These are phyloP conservation scores for Aspergillus neoniger DNA, from an alignment of 2,329 filamentous ascomycete species.

Conservation along the genomic window DNA sequence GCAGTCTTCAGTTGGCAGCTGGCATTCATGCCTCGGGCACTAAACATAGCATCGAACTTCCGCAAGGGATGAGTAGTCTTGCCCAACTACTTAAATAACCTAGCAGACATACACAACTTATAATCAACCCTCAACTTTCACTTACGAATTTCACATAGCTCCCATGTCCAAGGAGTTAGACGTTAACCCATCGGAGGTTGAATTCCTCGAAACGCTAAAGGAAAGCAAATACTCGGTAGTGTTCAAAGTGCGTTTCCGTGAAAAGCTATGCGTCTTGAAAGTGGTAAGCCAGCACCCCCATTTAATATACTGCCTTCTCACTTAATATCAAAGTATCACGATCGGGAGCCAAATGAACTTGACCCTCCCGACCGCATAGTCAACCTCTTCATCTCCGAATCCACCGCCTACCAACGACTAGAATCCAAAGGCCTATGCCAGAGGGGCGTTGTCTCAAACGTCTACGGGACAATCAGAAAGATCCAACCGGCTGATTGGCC, in stretches of 20 bases:
- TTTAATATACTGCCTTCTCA: background rate
- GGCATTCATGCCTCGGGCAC: too few relatives aligned
- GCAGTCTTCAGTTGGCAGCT: too few relatives aligned
- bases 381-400: slow-evolving; percentile 20
- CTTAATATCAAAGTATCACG: slow-evolving; percentile 15
- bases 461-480: slow-evolving; percentile 19
- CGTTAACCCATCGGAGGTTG: background rate
- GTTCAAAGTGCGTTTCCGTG: background rate
- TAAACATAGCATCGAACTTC: too few relatives aligned
- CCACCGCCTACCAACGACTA: slow-evolving; percentile 20
- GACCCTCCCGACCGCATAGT: slow-evolving; percentile 17
- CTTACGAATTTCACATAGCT: background rate
- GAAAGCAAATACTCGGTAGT: background rate
- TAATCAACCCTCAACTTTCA: background rate
- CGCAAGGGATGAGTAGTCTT: too few relatives aligned
- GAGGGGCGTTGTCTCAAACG: slow-evolving; percentile 19
- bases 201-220: background rate
- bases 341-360: background rate
- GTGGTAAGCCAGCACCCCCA: background rate
- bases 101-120: background rate
- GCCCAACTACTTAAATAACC: background rate
- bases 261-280: background rate
- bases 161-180: background rate
- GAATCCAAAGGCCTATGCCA: slow-evolving; percentile 22
- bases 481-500: slow-evolving; percentile 14